Percentiles rank a stretch among this genome's conserved stretches.
Evolutionary conservation across 495 filamentous ascomycete genomes (phyloP).

Genomic region (Penicillium psychrofluorescens): DNA sequence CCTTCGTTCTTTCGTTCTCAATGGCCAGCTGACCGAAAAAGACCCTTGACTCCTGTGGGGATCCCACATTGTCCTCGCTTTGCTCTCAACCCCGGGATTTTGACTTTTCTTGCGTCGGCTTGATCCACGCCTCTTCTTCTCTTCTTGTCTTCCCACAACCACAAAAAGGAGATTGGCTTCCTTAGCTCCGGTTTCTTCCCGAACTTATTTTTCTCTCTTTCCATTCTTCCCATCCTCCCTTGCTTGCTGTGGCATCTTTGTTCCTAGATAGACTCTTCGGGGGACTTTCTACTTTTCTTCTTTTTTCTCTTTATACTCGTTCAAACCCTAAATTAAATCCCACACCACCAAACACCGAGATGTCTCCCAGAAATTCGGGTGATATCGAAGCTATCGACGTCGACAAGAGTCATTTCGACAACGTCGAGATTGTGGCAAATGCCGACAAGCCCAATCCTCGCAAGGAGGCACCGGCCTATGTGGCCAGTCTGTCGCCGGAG

Average conservation of each 20-base stretch:
- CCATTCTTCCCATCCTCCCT: slow-evolving; percentile 5
- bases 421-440: slow-evolving; percentile 36
- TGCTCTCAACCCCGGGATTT: too few species aligned
- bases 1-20: too few species aligned
- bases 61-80: too few species aligned
- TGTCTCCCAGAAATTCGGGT: slow-evolving; percentile 18
- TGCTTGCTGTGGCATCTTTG: slow-evolving; percentile 9
- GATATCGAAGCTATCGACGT: slow-evolving; percentile 13
- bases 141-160: too few species aligned
- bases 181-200: slow-evolving; percentile 8
- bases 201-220: slow-evolving; percentile 25
- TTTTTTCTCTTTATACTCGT: neutral
- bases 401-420: slow-evolving; percentile 61
- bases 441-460: slow-evolving; percentile 21
- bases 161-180: neutral
- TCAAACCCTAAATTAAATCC: neutral
- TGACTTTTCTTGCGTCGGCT: too few species aligned
- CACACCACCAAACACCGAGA: slow-evolving; percentile 1
- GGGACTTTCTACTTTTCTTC: neutral
- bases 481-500: slow-evolving; percentile 40
- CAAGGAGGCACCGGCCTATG: slow-evolving; percentile 42
- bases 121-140: too few species aligned
- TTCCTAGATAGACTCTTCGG: neutral
- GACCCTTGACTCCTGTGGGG: too few species aligned
- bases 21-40: too few species aligned